These are phyloP conservation scores for Ceratobasidium sp. DNA, from an alignment of 1,284 basidiomycete genomes.

Conservation along the genomic window DNA sequence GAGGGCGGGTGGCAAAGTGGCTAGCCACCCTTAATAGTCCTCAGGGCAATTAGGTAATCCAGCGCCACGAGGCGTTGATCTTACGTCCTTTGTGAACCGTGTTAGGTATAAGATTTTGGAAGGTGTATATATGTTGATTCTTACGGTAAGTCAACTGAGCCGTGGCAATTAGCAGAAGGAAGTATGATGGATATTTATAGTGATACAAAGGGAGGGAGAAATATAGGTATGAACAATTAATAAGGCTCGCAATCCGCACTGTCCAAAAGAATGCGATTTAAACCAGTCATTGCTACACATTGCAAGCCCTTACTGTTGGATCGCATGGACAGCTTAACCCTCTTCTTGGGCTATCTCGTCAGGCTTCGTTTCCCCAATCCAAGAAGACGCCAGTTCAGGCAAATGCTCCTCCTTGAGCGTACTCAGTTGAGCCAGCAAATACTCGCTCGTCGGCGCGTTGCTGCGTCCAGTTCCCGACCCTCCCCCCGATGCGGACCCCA, in stretches of 20 bases:
- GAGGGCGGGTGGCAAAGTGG: slow-evolving; percentile 9
- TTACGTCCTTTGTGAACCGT: too few relatives aligned
- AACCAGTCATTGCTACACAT: too few relatives aligned
- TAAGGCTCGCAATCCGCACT: too few relatives aligned
- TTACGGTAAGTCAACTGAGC: too few relatives aligned
- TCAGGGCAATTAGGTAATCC: not conserved
- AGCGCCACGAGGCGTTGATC: too few relatives aligned
- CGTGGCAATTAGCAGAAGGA: too few relatives aligned
- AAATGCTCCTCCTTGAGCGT: slow-evolving; percentile 12
- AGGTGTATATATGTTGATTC: too few relatives aligned
- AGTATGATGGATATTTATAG: too few relatives aligned
- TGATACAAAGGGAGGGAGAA: too few relatives aligned
- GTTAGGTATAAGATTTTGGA: too few relatives aligned
- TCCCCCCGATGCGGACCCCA: not conserved
- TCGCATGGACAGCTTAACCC: not conserved
- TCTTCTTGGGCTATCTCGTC: not conserved
- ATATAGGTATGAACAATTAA: too few relatives aligned
- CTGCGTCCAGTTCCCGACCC: slow-evolving; percentile 1
- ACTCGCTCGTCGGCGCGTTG: slow-evolving; percentile 5
- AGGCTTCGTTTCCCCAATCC: not conserved
- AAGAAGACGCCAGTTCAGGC: not conserved
- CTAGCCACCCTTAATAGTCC: slow-evolving; percentile 19
- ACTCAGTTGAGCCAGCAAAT: slow-evolving; percentile 2
- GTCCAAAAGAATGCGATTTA: too few relatives aligned
- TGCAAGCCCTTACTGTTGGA: not conserved